Base-by-base conservation (phyloP, 345 rosid species). In the Eucalyptus cloeziana region DNA sequence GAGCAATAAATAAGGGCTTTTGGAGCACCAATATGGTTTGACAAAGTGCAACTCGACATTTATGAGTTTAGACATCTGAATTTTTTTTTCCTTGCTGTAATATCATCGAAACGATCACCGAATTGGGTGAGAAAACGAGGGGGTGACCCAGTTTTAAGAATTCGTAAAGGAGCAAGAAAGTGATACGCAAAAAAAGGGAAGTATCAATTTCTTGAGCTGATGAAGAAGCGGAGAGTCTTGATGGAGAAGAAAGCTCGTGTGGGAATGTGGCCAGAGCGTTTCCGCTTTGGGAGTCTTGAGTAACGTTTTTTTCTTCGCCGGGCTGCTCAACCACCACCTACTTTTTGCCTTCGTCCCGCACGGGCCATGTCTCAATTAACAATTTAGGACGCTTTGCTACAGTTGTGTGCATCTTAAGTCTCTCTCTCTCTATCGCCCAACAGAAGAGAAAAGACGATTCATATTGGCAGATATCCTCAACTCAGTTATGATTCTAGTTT, bases 251-350 rank as follows among this genome's bases (percentile, higher is more conserved):
- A 45, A 87, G 54, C 51, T 64, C 11, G 81, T 71, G 44, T 27
- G 69, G 69, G 69, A 30, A 62, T 27, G 81, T 52, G 58, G 58
- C 85, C 47, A 3, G 47, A 37, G 47, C 47, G 24, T 40, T 76
- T 40, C 85, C 30, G 85, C 85, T 25, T 1, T 11, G 85, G 85
- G 30, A 76, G 47, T 76, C 85, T 19, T 67, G 49, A n/a, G 47
- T 40, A 25, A 87, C 22, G 87, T 87, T 89, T 88, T 56, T 90
- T 88, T 90, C 89, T 64, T 88, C 86, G 5, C 52, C 79, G 7
- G 86, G 92, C 88, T 58, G 93, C 87, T 91, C 93, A 93, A 93
- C 94, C 71, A 90, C 93, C 91, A 92, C 94, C 94, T n/a, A 91
- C 89, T 91, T 49, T 85, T 87, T 89, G 8, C 49, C 86, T 25